Base-by-base conservation (phyloP, 805 yeast genomes). In the Barnettozyma pratensis region DNA sequence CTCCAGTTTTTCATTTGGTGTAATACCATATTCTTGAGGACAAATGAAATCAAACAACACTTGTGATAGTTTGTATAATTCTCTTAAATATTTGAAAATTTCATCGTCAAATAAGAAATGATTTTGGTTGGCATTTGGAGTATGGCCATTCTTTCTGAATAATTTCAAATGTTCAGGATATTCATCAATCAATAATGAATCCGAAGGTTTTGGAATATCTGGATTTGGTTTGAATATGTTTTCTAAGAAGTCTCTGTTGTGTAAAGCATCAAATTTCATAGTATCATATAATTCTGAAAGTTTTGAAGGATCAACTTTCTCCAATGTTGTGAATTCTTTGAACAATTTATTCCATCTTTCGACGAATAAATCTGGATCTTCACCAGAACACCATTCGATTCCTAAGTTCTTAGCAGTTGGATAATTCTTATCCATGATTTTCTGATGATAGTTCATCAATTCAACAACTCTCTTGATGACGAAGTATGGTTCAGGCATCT, bases 321-420 rank as follows among this genome's bases (percentile, higher is more conserved):
- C 99, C 45, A 91, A 94, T 42, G 87, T 80, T 26, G 83, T 81
- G 68, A 94, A 94, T 67, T 94, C 99, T 54, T 82, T 85, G 67
- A 94, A 94, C 43, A 94, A 72, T 64, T 94, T 94, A 60, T 91
- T 97, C 99, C 99, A 94, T 61, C 99, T 77, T 69, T 94, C 99
- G 54, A 82, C 83, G 70, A 94, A 92, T 51, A 94, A 69, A 51
- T 76, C 71, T 4, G 99, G 90, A 64, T 94, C 97, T 65, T 94
- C 99, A 25, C 90, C 91, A 67, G 98, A 91, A 63, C 99, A 94
- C 99, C 99, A 94, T 45, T 80, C 74, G 10, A 75, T 66, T 65
- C 89, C 97, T 70, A 90, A 80, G 4, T 68, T 66, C 31, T 76
- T 81, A 52, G 80, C 79, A 44, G 80, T 72, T 38, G 73, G 76